Base-by-base conservation (phyloP, 2,329 filamentous ascomycete genomes). In the Pseudopithomyces chartarum region DNA sequence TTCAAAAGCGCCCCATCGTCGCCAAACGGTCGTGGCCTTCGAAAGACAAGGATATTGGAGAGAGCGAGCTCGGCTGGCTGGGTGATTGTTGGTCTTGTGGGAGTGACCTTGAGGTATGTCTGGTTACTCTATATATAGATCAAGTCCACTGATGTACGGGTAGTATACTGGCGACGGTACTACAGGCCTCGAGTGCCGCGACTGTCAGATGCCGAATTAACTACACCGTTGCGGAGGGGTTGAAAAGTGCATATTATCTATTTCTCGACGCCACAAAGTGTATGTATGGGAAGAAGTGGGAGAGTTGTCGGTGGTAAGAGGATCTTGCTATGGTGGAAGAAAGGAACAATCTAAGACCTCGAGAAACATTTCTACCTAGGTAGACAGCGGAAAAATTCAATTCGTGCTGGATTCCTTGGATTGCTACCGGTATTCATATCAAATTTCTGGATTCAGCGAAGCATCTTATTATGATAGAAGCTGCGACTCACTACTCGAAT, bases 21-120 rank as follows among this genome's bases (percentile, higher is more conserved):
- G 44, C n/a, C 15, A 19, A 33, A 2, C 15, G 29, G 10, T 36
- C 29, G 29, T 36, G 17, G 19, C 32, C 4, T 11, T 26, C 13
- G 23, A 38, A 48, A 6, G 45, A 23, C 29, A 48, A n/a, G 15
- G 42, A 42, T 13, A 13, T 19, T 13, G 51, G 29, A 26, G 26
- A 32, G 15, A 26, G 22, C n/a, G 51, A 54, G 12, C 4, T 15
- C 8, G 32, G 51, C 10, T 54, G 17, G 20, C 19, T 54, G 33
- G 52, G 15, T 48, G 23, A 19, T 48, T 54, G 52, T 26, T 54
- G 44, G 44, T 43, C 52, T 54, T 54, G 52, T 54, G 44, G 52
- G 33, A 23, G n/a, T 48, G 22, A 26, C 17, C 43, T 54, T 33
- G 44, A 48, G 44, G 52, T 54, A 54, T 11, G 52, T 29, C 13